Evolutionary conservation across 305 asterid species (phyloP), one percentile per base, ranked within the genome.

Genomic region (Fraxinus nigra): DNA sequence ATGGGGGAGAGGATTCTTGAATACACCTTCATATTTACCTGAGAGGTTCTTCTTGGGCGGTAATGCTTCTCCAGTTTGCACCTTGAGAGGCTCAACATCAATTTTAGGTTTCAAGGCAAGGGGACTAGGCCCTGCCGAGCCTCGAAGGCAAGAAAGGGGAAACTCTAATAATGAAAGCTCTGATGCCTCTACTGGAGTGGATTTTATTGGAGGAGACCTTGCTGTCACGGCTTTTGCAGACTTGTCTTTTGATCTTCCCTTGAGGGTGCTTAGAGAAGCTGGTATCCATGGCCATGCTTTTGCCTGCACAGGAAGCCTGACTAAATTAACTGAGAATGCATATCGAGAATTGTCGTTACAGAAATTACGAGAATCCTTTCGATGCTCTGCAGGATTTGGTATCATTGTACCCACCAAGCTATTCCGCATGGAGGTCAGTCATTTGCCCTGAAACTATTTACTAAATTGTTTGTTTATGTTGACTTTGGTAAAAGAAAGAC

Each of bases 1-100:
- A 79, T 97, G 97, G 98, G 97, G 98, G 61, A 84, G 78, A 33
- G 98, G 96, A 81, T 90, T 80, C 86, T 84, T 88, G 82, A 90
- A 75, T 40, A 82, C 76, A 82, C 89, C 98, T 35, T 87, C 93
- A 9, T 95, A 85, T 86, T 73, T 97, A 78, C 94, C 98, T 0
- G 97, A 93, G 83, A 90, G 97, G 83, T 95, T 92, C 92, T 97
- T 93, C 87, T 87, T 97, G 92, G 97, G 98, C 18, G 98, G 99
- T 72, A 95, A 89, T 81, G 84, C 91, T 86, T 95, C 98, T 75
- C 94, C 98, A 48, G 91, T 95, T 76, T 95, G 97, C 91, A 83
- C 97, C 81, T 86, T 95, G 87, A 90, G 93, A 65, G 99, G 99
- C 40, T 97, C 97, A 40, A 85, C 93, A 70, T 97, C 97, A 80